These are phyloP conservation scores for Selenicereus undatus DNA, from an alignment of 148 eudicot genomes.

Conservation along the genomic window DNA sequence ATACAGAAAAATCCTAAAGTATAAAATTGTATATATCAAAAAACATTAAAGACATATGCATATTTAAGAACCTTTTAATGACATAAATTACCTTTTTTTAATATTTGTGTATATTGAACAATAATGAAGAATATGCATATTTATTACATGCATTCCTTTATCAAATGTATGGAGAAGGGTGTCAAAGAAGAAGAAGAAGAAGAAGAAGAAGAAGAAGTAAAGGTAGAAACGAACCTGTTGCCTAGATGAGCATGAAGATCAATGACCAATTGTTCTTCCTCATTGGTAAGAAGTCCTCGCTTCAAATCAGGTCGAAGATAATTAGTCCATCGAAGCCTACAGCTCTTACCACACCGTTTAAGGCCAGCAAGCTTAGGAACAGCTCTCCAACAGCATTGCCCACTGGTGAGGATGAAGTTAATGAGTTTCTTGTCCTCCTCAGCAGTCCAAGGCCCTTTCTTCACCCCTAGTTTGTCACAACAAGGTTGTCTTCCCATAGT, in stretches of 20 bases:
- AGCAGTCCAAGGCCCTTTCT: slow-evolving; percentile 98
- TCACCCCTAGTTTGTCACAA: slow-evolving; percentile 91
- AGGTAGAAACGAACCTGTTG: slow-evolving; percentile 52
- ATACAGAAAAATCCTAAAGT: no score
- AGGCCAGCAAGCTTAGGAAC: slow-evolving; percentile 93
- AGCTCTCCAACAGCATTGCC: slow-evolving; percentile 98
- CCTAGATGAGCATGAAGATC: slow-evolving; percentile 97
- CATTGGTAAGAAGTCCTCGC: slow-evolving; percentile 74
- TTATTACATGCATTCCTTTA: background rate
- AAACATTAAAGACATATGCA: no score
- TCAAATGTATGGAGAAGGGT: background rate
- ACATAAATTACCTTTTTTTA: no score
- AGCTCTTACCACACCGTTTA: slow-evolving; percentile 90
- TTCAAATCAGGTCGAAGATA: slow-evolving; percentile 92
- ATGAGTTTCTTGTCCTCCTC: slow-evolving; percentile 97
- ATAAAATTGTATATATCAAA: no score
- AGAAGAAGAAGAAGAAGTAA: no score
- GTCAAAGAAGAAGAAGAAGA: background rate
- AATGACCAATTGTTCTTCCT: slow-evolving; percentile 84
- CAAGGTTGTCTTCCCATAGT: slow-evolving; percentile 94
- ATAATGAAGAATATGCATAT: no score
- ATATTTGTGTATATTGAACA: no score
- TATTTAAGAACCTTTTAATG: no score
- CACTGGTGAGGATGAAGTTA: slow-evolving; percentile 74
- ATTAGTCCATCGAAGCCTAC: slow-evolving; percentile 95